phyloP scores from a whole-genome alignment of 2,329 filamentous ascomycete genomes.

The Arthrobotrys megalospora region DNA sequence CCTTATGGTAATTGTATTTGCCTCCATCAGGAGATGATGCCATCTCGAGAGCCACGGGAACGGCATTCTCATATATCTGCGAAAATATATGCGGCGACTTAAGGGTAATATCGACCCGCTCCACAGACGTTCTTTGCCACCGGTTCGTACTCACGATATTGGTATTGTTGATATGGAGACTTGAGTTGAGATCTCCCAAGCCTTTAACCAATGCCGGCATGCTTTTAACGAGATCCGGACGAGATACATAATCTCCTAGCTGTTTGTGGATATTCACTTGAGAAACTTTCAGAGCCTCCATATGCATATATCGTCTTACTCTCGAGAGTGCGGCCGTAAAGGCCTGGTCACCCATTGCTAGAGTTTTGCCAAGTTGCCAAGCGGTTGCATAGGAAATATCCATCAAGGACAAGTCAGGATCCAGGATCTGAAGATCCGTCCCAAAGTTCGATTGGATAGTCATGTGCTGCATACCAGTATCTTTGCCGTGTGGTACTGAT shows the following conservation, averaged over 20 bases:
- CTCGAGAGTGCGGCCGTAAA: conserved; percentile 65
- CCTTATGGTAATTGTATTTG: conserved; percentile 66
- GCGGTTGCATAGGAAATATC: conserved; percentile 69
- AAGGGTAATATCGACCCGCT: neutral
- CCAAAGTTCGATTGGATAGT: conserved; percentile 66
- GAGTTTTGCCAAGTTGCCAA: conserved; percentile 68
- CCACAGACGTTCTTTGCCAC: neutral
- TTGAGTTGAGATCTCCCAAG: neutral
- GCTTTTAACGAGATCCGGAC: neutral
- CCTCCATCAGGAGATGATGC: neutral
- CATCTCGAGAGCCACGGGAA: conserved; percentile 3
- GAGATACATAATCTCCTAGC: neutral
- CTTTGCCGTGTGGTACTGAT: conserved; percentile 58
- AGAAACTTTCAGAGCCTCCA: conserved; percentile 26
- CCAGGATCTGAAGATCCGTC: conserved; percentile 67
- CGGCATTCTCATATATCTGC: conserved; percentile 1
- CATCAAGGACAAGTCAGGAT: conserved; percentile 67
- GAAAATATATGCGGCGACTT: conserved; percentile 4
- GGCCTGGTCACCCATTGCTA: conserved; percentile 66
- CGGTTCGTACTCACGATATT: neutral
- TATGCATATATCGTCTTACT: conserved; percentile 9
- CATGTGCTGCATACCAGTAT: conserved; percentile 62
- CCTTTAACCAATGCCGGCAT: neutral
- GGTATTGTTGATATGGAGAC: neutral
- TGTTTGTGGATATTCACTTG: conserved; percentile 12